Evolutionary conservation across 805 yeast species (phyloP).

Genomic region (Priceomyces carsonii): DNA sequence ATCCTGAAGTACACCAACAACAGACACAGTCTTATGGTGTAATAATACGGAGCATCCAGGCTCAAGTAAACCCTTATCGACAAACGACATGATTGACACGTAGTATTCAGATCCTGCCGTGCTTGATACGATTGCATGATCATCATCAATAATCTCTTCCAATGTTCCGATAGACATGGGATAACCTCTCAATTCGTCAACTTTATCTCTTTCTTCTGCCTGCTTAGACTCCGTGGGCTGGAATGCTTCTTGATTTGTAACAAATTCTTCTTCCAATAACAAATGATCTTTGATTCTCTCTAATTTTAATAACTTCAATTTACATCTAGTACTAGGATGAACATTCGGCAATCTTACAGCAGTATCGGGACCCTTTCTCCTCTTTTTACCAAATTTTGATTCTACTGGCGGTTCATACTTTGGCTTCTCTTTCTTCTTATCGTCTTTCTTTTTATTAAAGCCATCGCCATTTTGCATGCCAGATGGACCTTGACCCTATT

Average conservation of each 20-base stretch:
- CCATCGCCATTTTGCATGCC: conserved; percentile 55
- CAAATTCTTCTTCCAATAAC: conserved; percentile 92
- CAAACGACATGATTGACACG: conserved; percentile 93
- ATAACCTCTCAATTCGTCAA: conserved; percentile 93
- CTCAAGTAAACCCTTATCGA: conserved; percentile 91
- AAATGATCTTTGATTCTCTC: conserved; percentile 97
- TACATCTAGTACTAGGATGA: conserved; percentile 91
- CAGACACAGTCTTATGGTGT: conserved; percentile 93
- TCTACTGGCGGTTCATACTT: conserved; percentile 99
- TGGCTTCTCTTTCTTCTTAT: conserved; percentile 79
- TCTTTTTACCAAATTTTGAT: conserved; percentile 88
- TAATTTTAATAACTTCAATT: conserved; percentile 83
- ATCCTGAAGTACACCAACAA: conserved; percentile 98
- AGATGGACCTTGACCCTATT: conserved; percentile 55
- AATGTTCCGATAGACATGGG: conserved; percentile 96
- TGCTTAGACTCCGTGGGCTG: conserved; percentile 97
- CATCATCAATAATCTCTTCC: conserved; percentile 97
- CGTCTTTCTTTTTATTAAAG: conserved; percentile 54
- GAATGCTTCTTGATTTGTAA: conserved; percentile 88
- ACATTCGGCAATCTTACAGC: conserved; percentile 83
- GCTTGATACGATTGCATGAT: conserved; percentile 96
- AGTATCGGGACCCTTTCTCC: conserved; percentile 89
- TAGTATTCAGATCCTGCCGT: conserved; percentile 97
- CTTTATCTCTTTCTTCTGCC: conserved; percentile 92
- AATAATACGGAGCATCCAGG: conserved; percentile 95